Evolutionary conservation across 2,329 filamentous ascomycete species (phyloP), one percentile per base, ranked within the genome.

Genomic region (Aureobasidium sp.): DNA sequence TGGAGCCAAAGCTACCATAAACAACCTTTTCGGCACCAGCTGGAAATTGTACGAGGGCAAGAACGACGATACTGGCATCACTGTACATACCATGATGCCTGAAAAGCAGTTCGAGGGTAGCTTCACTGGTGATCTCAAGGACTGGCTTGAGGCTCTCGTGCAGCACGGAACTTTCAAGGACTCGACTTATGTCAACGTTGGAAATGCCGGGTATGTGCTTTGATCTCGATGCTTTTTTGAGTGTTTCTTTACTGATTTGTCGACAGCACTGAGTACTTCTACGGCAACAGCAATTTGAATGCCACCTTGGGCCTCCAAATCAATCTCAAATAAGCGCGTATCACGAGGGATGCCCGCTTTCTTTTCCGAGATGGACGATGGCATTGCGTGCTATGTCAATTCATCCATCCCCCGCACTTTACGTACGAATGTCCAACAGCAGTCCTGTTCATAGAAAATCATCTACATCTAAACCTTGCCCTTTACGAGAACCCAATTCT

Each of bases 21-120:
- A 66, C 29, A 57, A 61, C 19, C 62, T 71, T 6, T 71, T 65
- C 52, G 66, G 66, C 30, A 70, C 68, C 27, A 64, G 64, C 11
- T 74, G 71, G 70, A 67, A 69, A 54, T 52, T 74, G 27, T 73
- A 72, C 53, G 67, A 73, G 60, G 70, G 67, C 17, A 63, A 66
- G 57, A 74, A 74, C 54, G 62, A 62, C 0, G 69, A 71, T 55
- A 72, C 70, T 1, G 71, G 70, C 0, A 73, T 73, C 51, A 73
- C 68, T 1, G 71, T 74, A 2, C 68, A 63, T 25, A 69, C 64
- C 16, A 55, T 73, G 51, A 56, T 74, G 30, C 64, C 66, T 11
- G 63, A 66, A 16, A 66, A 63, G 42, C 66, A 71, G 57, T 73
- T 71, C 45, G 57, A 62, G 5, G 71, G 70, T 3, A 54, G 56